Base-by-base conservation (phyloP, 441 rosid genomes). In the Pelargonium hybrid region DNA sequence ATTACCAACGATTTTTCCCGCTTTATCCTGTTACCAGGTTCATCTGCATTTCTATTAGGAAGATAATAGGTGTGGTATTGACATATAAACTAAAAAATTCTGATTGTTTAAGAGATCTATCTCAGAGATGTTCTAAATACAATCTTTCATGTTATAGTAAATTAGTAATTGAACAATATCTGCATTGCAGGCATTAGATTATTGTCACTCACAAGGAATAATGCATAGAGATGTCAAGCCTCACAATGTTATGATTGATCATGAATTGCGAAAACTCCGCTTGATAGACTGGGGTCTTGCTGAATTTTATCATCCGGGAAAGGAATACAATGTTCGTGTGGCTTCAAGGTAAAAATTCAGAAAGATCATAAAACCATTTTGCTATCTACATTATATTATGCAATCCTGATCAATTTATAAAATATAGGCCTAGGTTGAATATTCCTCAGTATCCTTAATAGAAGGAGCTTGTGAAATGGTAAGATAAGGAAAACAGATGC, bases 181-280 rank as follows among this genome's bases (percentile, higher is more conserved):
- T 73, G 47, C 37, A 63, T 64, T 87, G 75, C 84, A 91, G 98
- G 98, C 98, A 23, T 68, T 93, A 74, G 98, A 93, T 82, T 90
- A 84, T 82, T 90, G 98, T 71, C 98, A 93, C 77, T 93, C 98
- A 20, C 97, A 91, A 80, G 98, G 97, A 66, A 90, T 93, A 75
- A 91, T 93, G 98, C 98, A 91, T 78, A 84, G 98, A 85, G 98
- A 91, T 77, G 98, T 89, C 70, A 93, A 93, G 82, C 98, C 98
- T 70, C 96, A 91, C 81, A 93, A 93, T 77, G 97, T 93, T 64
- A 93, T 93, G 97, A 90, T 91, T 79, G 98, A 93, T 67, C 98
- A 91, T 84, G 97, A 93, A 75, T 80, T 89, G 82, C 90, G 97
- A 11, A 93, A 93, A 82, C 94, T 93, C 73, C 93, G 98, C 8